Base-by-base conservation (phyloP, 1,139 yeast species). In the Lodderomyces beijingensis region DNA sequence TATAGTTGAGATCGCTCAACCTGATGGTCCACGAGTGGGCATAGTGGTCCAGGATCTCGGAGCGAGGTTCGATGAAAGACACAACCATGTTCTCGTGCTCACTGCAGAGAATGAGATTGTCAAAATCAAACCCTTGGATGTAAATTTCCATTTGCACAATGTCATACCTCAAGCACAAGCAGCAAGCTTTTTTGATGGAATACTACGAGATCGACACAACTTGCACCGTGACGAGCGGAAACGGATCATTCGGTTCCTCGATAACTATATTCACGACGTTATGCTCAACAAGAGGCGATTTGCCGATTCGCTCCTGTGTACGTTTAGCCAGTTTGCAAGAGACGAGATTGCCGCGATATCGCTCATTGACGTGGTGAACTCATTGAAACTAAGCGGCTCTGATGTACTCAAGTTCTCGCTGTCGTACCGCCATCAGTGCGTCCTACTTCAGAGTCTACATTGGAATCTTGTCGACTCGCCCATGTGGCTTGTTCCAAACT, bases 31-130 rank as follows among this genome's bases (percentile, higher is more conserved):
- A 68, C 11, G 44, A 45, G 25, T 62, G 24, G 74, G 73, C 0
- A 39, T 65, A 1, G 71, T 68, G 2, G 19, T 67, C 2, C 42
- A 53, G 29, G 55, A 45, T 17, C 46, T 65, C 1, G 36, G 44
- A 23, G 51, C 69, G 10, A 50, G 47, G 18, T 68, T 68, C 40
- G 59, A 65, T 40, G 60, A 53, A 26, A 47, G 44, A 35, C 55
- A 53, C 34, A 65, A 63, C 42, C 60, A 60, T 32, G 26, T 60
- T 20, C 28, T 51, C 13, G 61, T 66, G 1, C 46, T 68, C 24
- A 55, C 62, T n/a, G 31, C 44, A 4, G 47, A 51, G n/a, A 65
- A 65, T 38, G 55, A 51, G 16, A 36, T 63, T 3, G 41, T 44
- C 3, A 35, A 46, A 5, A 57, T 65, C 0, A 36, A 53, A 13